Conservation (phyloP, 1,284 basidiomycete genomes). For the Austroboletus niveus region DNA sequence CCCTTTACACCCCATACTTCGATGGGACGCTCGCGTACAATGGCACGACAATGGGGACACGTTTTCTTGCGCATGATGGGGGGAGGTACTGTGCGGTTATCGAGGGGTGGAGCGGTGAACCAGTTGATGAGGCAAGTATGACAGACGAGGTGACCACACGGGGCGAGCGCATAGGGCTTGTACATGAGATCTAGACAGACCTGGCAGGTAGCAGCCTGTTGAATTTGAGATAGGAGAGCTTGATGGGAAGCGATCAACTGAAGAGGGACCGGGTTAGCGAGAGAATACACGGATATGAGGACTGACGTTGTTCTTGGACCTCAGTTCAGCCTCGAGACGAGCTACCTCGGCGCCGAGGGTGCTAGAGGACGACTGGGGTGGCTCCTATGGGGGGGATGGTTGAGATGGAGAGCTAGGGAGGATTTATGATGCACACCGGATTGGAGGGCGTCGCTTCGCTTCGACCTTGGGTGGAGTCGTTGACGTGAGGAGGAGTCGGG, state of each 20-base stretch:
- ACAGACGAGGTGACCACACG: slow-evolving; percentile 75
- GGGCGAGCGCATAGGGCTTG: slow-evolving; percentile 65
- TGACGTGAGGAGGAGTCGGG: background rate
- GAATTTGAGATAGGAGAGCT: slow-evolving; percentile 45
- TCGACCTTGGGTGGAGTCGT: background rate
- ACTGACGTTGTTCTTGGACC: slow-evolving; percentile 41
- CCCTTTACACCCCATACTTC: slow-evolving; percentile 73
- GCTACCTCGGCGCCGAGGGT: slow-evolving; percentile 35
- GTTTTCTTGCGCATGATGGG: slow-evolving; percentile 52
- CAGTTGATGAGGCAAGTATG: slow-evolving; percentile 68
- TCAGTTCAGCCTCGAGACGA: slow-evolving; percentile 42
- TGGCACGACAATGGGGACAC: slow-evolving; percentile 71
- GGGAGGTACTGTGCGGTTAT: slow-evolving; percentile 21
- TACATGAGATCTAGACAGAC: slow-evolving; percentile 72
- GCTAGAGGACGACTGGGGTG: slow-evolving; percentile 6
- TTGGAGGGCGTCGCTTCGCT: slow-evolving; percentile 6
- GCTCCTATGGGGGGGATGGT: slow-evolving; percentile 11
- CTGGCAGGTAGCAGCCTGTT: slow-evolving; percentile 68
- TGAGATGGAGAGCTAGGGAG: background rate
- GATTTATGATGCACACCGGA: slow-evolving; percentile 13
- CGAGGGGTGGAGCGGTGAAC: slow-evolving; percentile 53
- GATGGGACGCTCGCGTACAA: slow-evolving; percentile 58
- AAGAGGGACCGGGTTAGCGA: slow-evolving; percentile 4
- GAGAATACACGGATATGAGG: background rate
- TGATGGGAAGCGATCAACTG: slow-evolving; percentile 52